Evolutionary conservation across 805 yeast genomes (phyloP).

Genomic region (Pichia deserticola): DNA sequence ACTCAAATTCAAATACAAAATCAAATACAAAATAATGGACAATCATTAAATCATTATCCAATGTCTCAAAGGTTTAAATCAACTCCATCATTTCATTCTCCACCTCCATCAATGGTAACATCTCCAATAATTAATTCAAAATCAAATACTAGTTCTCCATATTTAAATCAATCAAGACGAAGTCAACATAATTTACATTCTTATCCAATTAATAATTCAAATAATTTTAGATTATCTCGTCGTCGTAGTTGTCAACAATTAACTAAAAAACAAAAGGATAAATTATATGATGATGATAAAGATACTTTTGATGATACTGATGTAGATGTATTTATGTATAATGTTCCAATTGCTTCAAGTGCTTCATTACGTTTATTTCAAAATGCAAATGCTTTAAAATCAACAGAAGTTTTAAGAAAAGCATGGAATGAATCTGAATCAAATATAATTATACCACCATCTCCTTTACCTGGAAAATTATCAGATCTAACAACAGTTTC

Average conservation of each 20-base stretch:
- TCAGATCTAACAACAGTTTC: neutral
- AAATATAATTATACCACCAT: slow-evolving; percentile 33
- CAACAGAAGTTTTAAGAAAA: slow-evolving; percentile 18
- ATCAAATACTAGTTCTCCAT: slow-evolving; percentile 5
- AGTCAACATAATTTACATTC: neutral
- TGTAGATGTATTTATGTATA: slow-evolving; percentile 39
- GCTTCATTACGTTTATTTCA: slow-evolving; percentile 27
- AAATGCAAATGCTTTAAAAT: slow-evolving; percentile 11
- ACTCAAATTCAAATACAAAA: neutral
- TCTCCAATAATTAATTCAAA: slow-evolving; percentile 1
- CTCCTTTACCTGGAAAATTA: slow-evolving; percentile 41
- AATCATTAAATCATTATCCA: neutral
- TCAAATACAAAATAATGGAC: neutral
- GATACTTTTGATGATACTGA: slow-evolving; percentile 29
- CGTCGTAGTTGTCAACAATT: slow-evolving; percentile 12
- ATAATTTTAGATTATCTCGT: neutral
- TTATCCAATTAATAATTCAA: neutral
- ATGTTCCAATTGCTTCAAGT: slow-evolving; percentile 42
- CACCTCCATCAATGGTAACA: neutral
- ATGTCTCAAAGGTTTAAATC: slow-evolving; percentile 6
- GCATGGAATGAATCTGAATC: slow-evolving; percentile 20
- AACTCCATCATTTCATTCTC: slow-evolving; percentile 3
- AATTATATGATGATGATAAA: slow-evolving; percentile 24
- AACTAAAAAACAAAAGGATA: slow-evolving; percentile 22
- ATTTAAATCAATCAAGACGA: neutral